These are phyloP conservation scores for Fraxinus ornus DNA, from an alignment of 305 asterid genomes.

Conservation along the genomic window DNA sequence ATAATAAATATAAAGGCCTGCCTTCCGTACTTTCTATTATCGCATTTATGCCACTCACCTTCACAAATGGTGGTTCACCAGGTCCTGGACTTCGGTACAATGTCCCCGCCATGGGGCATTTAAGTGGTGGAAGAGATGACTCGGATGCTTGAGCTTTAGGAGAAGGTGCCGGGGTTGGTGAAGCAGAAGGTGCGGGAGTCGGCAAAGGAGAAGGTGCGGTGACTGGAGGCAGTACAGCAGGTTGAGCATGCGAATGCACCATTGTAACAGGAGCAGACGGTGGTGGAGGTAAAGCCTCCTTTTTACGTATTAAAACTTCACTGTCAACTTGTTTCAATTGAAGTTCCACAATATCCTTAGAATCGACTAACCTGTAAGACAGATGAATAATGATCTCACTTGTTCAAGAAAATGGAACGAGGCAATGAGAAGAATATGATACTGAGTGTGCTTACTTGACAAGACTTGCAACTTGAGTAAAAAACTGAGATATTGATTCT, in stretches of 20 bases:
- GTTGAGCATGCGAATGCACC: conserved; percentile 55
- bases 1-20: background rate
- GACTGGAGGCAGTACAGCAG: conserved; percentile 34
- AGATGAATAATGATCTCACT: conserved; percentile 9
- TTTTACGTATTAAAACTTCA: conserved; percentile 72
- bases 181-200: conserved; percentile 43
- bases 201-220: conserved; percentile 41
- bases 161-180: conserved; percentile 38
- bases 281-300: conserved; percentile 76
- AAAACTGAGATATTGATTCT: conserved; percentile 61
- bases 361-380: conserved; percentile 73
- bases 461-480: conserved; percentile 67
- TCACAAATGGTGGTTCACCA: conserved; percentile 84
- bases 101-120: conserved; percentile 91
- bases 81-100: conserved; percentile 82
- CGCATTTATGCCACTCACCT: conserved; percentile 43
- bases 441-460: conserved; percentile 52
- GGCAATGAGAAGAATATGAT: conserved; percentile 23
- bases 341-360: conserved; percentile 78
- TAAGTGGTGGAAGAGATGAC: conserved; percentile 70
- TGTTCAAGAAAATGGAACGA: background rate
- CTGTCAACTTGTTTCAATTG: conserved; percentile 66
- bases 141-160: conserved; percentile 53
- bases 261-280: conserved; percentile 54
- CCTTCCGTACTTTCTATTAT: background rate